These are phyloP conservation scores for Penicillium brevicompactum DNA, from an alignment of 2,329 filamentous ascomycete species.

Conservation along the genomic window DNA sequence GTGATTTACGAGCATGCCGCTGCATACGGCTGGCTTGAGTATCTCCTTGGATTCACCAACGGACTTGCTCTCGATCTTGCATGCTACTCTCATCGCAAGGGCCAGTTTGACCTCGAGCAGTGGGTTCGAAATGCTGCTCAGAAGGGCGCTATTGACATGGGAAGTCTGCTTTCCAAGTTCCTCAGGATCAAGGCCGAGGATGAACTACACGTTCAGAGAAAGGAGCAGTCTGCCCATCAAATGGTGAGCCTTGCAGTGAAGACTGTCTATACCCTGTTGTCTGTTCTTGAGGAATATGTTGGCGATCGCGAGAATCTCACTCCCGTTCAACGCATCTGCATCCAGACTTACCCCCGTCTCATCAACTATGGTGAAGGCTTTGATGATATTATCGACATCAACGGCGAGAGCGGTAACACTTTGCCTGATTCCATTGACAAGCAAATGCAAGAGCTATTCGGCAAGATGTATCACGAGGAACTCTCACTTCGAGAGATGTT, in stretches of 20 bases:
- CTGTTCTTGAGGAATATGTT: constrained; percentile 72
- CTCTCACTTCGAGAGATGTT: constrained; percentile 85
- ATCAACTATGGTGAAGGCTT: constrained; percentile 96
- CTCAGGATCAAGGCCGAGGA: constrained; percentile 80
- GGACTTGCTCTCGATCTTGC: constrained; percentile 87
- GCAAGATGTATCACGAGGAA: constrained; percentile 94
- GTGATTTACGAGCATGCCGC: constrained; percentile 77
- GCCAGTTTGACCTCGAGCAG: constrained; percentile 74
- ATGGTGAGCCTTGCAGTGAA: constrained; percentile 80
- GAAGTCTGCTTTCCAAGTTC: constrained; percentile 74
- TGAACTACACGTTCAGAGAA: constrained; percentile 73
- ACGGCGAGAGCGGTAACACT: constrained; percentile 77
- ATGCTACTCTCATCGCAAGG: constrained; percentile 78
- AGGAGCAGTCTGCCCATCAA: constrained; percentile 64
- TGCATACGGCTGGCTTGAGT: constrained; percentile 81
- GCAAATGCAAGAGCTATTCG: constrained; percentile 97
- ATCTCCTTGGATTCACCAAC: constrained; percentile 74
- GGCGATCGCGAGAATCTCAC: constrained; percentile 70
- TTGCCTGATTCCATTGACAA: constrained; percentile 77
- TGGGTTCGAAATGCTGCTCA: constrained; percentile 74
- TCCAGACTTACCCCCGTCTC: constrained; percentile 87
- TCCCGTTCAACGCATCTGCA: constrained; percentile 79
- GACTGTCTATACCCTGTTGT: constrained; percentile 78
- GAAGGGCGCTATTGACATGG: constrained; percentile 68
- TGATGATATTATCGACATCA: constrained; percentile 86